Base-by-base conservation (phyloP, 225 moss, liverwort and hornwort genomes). In the Ulota crispa region DNA sequence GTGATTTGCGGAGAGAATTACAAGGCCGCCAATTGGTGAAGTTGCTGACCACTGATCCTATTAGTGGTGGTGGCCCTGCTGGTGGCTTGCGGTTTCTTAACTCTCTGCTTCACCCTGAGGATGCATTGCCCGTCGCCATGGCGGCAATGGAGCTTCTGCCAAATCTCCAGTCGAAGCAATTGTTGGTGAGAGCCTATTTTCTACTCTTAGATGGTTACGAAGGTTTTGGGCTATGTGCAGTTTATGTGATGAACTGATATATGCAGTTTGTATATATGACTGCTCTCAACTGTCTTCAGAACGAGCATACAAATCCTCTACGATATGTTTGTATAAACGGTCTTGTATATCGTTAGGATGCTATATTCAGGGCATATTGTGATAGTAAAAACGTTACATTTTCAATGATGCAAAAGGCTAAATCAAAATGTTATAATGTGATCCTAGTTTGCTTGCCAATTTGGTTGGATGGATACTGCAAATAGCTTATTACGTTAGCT, bases 11-110 rank as follows among this genome's bases (percentile, higher is more conserved):
- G 76, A 89, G 94, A 83, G 99, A 99, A 89, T 85, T 99, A 68
- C 99, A 96, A 91, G 99, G 96, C 68, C 94, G 99, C 39, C 96
- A 99, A 80, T 86, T 99, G 34, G 96, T 99, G 85, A 96, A 99
- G 85, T 86, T 99, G 75, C 88, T 99, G 81, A 94, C 96, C 61
- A 89, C 96, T 85, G 94, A 94, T 87, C 99, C 99, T 34, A 96
- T 94, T 28, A 94, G 92, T 77, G 96, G 94, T 72, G 99, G 99
- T 76, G 99, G 99, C 65, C 96, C 99, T 84, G 96, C 99, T 42
- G 93, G 92, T 82, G 96, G 94, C 43, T 83, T 99, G 70, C 90
- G 93, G 68, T 99, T 99, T 76, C 84, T 99, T 1, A 92, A 91
- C 77, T 94, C 95, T 47, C 82, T 99, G 80, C 92, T 89, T 59